Percentiles rank a stretch among this genome's conserved stretches.
These are phyloP conservation scores for Aschersonia sp. DNA, from an alignment of 2,329 filamentous ascomycete genomes.

Conservation along the genomic window DNA sequence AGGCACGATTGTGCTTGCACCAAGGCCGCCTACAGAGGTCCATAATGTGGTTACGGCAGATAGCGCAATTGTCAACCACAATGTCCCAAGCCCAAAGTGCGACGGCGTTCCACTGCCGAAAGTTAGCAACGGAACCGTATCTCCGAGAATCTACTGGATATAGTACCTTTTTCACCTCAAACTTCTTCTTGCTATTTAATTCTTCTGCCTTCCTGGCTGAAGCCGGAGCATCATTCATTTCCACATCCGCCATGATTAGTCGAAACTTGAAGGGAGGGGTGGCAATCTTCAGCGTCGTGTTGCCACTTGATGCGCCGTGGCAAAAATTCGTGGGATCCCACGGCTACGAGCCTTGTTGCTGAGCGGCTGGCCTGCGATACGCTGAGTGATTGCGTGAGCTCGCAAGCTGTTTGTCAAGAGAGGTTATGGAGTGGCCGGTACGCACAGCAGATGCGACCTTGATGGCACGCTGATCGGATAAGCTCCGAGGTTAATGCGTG, in stretches of 20 bases:
- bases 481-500: too few relatives aligned
- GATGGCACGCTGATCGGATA: too few relatives aligned
- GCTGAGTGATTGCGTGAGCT: too few relatives aligned
- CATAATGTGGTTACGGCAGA: slow-evolving; percentile 99
- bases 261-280: not conserved
- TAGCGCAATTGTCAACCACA: slow-evolving; percentile 97
- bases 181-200: slow-evolving; percentile 66
- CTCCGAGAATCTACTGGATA: not conserved
- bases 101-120: slow-evolving; percentile 82
- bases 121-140: not conserved
- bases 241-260: slow-evolving; percentile 70
- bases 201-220: slow-evolving; percentile 39
- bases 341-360: too few relatives aligned
- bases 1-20: too few relatives aligned
- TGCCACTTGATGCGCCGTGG: too few relatives aligned
- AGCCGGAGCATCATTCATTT: slow-evolving; percentile 78
- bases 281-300: too few relatives aligned
- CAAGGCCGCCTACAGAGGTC: slow-evolving; percentile 58
- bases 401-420: too few relatives aligned
- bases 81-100: slow-evolving; percentile 99
- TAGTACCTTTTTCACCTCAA: slow-evolving; percentile 93
- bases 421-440: too few relatives aligned
- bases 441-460: too few relatives aligned
- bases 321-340: too few relatives aligned
- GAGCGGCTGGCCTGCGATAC: too few relatives aligned